These are phyloP conservation scores for Fusarium subtropicale DNA, from an alignment of 2,329 filamentous ascomycete species.

Conservation along the genomic window DNA sequence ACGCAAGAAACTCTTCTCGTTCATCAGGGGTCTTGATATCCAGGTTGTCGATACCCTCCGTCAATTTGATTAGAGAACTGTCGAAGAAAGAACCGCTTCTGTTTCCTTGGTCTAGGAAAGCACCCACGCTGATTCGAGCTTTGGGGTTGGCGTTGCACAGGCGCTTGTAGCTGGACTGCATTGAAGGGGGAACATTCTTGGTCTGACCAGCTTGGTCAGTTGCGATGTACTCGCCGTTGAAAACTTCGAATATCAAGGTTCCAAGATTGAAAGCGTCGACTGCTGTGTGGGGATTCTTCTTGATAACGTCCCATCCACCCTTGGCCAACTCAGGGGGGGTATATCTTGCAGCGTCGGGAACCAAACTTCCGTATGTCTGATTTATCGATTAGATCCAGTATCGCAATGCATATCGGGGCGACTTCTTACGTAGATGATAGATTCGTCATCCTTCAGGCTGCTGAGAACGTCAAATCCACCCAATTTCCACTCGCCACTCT, in stretches of 20 bases:
- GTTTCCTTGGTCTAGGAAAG: slow-evolving; percentile 90
- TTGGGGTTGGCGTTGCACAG: slow-evolving; percentile 92
- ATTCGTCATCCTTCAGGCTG: slow-evolving; percentile 95
- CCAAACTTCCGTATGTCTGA: slow-evolving; percentile 85
- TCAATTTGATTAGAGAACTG: slow-evolving; percentile 89
- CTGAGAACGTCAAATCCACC: slow-evolving; percentile 94
- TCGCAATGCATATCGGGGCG: neutral
- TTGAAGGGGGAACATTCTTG: slow-evolving; percentile 84
- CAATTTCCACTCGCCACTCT: slow-evolving; percentile 98
- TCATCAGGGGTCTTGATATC: slow-evolving; percentile 88
- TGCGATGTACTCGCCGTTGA: slow-evolving; percentile 84
- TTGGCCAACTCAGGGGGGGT: slow-evolving; percentile 87
- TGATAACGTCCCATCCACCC: slow-evolving; percentile 91
- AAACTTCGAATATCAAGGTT: slow-evolving; percentile 86
- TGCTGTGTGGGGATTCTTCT: slow-evolving; percentile 81
- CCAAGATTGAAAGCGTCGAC: slow-evolving; percentile 91
- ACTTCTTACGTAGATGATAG: slow-evolving; percentile 79
- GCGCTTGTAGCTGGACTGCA: slow-evolving; percentile 92
- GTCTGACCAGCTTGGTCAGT: slow-evolving; percentile 85
- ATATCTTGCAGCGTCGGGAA: slow-evolving; percentile 87
- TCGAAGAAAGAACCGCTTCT: slow-evolving; percentile 90
- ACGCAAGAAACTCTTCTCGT: slow-evolving; percentile 84
- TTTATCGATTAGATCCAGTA: slow-evolving; percentile 17
- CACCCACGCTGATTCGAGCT: slow-evolving; percentile 81
- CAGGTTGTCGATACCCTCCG: slow-evolving; percentile 91